Percentiles rank a stretch among this genome's conserved stretches.
These are phyloP conservation scores for Phytomonas francai DNA, from an alignment of 208 protist species.

Conservation along the genomic window DNA sequence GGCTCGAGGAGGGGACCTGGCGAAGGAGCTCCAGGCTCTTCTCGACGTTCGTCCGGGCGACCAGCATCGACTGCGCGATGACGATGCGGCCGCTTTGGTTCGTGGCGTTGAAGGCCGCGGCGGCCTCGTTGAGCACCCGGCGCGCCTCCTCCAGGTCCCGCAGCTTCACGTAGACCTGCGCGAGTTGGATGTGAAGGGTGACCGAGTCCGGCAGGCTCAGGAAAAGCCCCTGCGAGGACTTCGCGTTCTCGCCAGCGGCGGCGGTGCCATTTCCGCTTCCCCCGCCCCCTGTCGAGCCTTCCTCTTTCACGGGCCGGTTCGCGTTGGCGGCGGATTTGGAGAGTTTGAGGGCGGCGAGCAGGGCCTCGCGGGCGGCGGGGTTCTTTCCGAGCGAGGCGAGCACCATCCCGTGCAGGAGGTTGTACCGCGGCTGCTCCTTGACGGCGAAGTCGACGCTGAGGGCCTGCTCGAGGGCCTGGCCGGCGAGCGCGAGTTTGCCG, in stretches of 20 bases:
- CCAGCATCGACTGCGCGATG: slow-evolving; percentile 83
- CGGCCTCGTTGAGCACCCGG: slow-evolving; percentile 50
- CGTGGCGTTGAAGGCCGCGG: slow-evolving; percentile 49
- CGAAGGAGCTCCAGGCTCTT: slow-evolving; percentile 73
- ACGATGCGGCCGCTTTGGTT: slow-evolving; percentile 61
- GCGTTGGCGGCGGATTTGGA: slow-evolving; percentile 8
- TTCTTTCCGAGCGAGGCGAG: slow-evolving; percentile 54
- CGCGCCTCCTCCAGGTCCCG: slow-evolving; percentile 76
- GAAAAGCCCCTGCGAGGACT: slow-evolving; percentile 40
- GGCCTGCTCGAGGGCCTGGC: slow-evolving; percentile 83
- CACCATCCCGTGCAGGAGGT: slow-evolving; percentile 86
- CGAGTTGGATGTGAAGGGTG: slow-evolving; percentile 81
- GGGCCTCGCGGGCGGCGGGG: slow-evolving; percentile 54
- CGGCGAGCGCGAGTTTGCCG: slow-evolving; percentile 72
- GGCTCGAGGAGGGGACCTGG: slow-evolving; percentile 54
- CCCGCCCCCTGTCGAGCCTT: slow-evolving; percentile 44
- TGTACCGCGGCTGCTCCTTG: slow-evolving; percentile 87
- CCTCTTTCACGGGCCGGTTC: background rate
- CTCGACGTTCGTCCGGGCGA: slow-evolving; percentile 75
- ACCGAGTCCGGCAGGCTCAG: slow-evolving; percentile 82
- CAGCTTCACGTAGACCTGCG: slow-evolving; percentile 66
- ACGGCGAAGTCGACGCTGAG: slow-evolving; percentile 91
- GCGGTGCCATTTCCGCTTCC: slow-evolving; percentile 41
- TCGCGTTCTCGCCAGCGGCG: slow-evolving; percentile 31
- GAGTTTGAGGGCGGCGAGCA: slow-evolving; percentile 31